Conservation (phyloP, 2,329 filamentous ascomycete species). For the Sporothrix brunneoviolacea region DNA sequence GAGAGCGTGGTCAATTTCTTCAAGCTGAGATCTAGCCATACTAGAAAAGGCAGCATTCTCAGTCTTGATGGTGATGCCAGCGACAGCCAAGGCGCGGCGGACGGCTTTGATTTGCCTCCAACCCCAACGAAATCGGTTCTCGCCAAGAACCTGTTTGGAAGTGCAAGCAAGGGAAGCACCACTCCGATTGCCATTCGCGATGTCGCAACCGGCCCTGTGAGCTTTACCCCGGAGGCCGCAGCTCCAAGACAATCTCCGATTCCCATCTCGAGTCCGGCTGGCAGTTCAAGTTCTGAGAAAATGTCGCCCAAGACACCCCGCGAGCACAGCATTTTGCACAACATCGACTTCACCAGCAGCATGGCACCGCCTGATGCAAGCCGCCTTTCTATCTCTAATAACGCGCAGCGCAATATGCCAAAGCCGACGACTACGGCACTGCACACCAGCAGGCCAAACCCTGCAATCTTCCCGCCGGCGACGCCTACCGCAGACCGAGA, state of each 20-base stretch:
- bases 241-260: not conserved
- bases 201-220: not conserved
- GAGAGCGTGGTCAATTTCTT: slow-evolving; percentile 57
- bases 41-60: slow-evolving; percentile 62
- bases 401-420: not conserved
- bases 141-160: slow-evolving; percentile 29
- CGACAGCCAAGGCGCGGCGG: slow-evolving; percentile 36
- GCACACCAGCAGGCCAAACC: slow-evolving; percentile 17
- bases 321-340: slow-evolving; percentile 41
- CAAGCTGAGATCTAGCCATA: slow-evolving; percentile 42
- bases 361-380: slow-evolving; percentile 74
- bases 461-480: slow-evolving; percentile 53
- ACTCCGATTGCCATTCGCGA: slow-evolving; percentile 19
- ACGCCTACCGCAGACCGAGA: slow-evolving; percentile 67
- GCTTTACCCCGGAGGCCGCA: slow-evolving; percentile 5
- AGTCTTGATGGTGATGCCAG: slow-evolving; percentile 66
- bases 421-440: slow-evolving; percentile 28
- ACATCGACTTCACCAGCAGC: slow-evolving; percentile 3
- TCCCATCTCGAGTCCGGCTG: slow-evolving; percentile 39
- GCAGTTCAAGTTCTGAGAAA: slow-evolving; percentile 42
- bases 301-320: slow-evolving; percentile 70
- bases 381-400: slow-evolving; percentile 70
- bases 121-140: slow-evolving; percentile 75
- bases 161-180: slow-evolving; percentile 11
- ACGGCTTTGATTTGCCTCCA: slow-evolving; percentile 69